Conservation (phyloP, 148 eudicot species). For the Vaccinium corymbosum region DNA sequence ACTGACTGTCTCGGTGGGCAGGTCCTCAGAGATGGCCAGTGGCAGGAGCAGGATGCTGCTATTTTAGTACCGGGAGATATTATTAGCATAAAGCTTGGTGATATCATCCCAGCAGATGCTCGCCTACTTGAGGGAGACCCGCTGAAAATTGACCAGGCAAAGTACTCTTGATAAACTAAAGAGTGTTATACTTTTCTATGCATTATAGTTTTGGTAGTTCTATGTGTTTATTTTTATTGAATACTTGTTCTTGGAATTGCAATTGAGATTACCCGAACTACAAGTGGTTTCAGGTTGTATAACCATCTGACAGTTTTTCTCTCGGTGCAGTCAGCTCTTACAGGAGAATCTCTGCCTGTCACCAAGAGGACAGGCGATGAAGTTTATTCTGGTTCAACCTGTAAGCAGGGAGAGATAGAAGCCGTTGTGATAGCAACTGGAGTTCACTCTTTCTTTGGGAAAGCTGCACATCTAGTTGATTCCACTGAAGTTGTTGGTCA, state of each 20-base stretch:
- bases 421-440: slow-evolving; percentile 74
- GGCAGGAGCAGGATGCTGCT: slow-evolving; percentile 72
- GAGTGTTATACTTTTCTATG: not conserved
- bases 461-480: slow-evolving; percentile 71
- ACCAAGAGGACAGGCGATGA: slow-evolving; percentile 65
- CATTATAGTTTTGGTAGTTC: not conserved
- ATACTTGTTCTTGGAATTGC: slow-evolving; percentile 4
- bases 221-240: not conserved
- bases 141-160: slow-evolving; percentile 70
- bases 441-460: slow-evolving; percentile 69
- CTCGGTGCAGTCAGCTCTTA: slow-evolving; percentile 59
- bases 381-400: slow-evolving; percentile 70
- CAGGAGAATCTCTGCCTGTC: slow-evolving; percentile 69
- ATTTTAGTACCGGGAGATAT: slow-evolving; percentile 70
- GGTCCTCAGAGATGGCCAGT: slow-evolving; percentile 66
- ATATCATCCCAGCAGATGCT: slow-evolving; percentile 76
- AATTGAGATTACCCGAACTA: not conserved
- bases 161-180: slow-evolving; percentile 5
- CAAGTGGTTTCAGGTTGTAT: not conserved
- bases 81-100: slow-evolving; percentile 71
- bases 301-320: slow-evolving; percentile 9
- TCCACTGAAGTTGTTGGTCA: slow-evolving; percentile 62
- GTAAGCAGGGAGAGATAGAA: slow-evolving; percentile 77
- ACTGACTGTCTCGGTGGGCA: slow-evolving; percentile 18
- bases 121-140: slow-evolving; percentile 77